Evolutionary conservation across 2,329 filamentous ascomycete genomes (phyloP), one percentile per base, ranked within the genome.

Genomic region (Diaporthe amygdali): DNA sequence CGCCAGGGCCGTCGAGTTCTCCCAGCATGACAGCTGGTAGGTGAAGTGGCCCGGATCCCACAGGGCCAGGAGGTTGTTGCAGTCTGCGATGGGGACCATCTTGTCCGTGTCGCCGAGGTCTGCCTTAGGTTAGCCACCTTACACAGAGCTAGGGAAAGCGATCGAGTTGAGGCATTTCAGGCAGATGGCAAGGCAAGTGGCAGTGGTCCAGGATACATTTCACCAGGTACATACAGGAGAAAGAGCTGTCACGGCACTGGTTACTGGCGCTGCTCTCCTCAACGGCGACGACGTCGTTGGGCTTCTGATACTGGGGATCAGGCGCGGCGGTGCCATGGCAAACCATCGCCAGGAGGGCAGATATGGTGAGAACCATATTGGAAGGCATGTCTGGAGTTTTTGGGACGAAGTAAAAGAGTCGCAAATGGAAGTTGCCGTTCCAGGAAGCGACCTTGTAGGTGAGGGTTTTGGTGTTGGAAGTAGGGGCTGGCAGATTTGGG

Each of bases 291-390:
- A 52, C 30, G 15, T 15, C n/a, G 22, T 22, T 55, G 20, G 71
- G 71, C 27, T 44, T 70, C 52, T 70, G 41, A 20, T 67, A 64
- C 25, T 49, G 56, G 34, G 51, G 34, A 15, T 61, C 22, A n/a
- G 59, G 25, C 5, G 32, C 25, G 46, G 49, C 27, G 59, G 27
- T 32, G 55, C 49, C 25, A 44, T 46, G 27, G 37, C 37, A 32
- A 49, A 22, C 15, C 34, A 32, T 30, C 34, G 34, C 32, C 66
- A 59, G 6, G 34, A 69, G 34, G 59, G 14, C n/a, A 20, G 64
- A 1, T 49, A 20, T 17, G 44, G 51, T 7, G 37, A 70, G 34
- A 2, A 47, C 7, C 49, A 61, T 66, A 22, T 41, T 71, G 30
- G 10, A 34, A 20, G 10, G 6, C 41, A 17, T 47, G 7, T 63